Evolutionary conservation across 116 monocot genomes (phyloP).

Genomic region (Trichopus zeylanicus): DNA sequence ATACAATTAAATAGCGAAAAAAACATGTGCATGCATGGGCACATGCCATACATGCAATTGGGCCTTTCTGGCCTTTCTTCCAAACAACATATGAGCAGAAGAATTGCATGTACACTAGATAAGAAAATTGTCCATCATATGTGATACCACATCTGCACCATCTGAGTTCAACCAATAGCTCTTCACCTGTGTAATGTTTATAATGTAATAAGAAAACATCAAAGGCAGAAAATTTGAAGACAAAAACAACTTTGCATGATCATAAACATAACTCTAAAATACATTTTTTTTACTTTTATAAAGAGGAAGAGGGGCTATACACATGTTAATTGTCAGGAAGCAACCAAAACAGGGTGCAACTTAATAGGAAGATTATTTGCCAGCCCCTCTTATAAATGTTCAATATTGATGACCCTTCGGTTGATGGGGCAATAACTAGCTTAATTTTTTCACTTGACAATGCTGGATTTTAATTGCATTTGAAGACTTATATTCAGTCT

Average conservation of each 20-base stretch:
- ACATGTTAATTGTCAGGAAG: neutral
- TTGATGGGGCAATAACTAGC: neutral
- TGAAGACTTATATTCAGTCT: no score
- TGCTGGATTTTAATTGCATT: neutral
- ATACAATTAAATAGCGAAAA: neutral
- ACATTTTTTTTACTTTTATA: no score
- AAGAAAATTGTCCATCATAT: constrained; percentile 85
- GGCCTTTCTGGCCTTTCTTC: neutral
- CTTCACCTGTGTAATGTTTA: constrained; percentile 40
- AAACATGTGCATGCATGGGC: neutral
- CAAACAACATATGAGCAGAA: neutral
- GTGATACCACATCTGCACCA: constrained; percentile 69
- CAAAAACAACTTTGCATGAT: neutral
- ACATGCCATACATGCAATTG: neutral
- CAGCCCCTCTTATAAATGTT: neutral
- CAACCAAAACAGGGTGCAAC: neutral
- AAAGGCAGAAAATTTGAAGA: neutral
- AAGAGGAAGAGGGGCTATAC: neutral
- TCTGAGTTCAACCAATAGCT: constrained; percentile 74
- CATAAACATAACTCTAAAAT: neutral
- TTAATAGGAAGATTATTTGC: no score
- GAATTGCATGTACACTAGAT: constrained; percentile 10
- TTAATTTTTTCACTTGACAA: neutral
- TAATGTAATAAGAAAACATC: neutral
- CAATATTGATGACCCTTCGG: neutral